Base-by-base conservation (phyloP, 331 rosid species). In the Malus hybrid region DNA sequence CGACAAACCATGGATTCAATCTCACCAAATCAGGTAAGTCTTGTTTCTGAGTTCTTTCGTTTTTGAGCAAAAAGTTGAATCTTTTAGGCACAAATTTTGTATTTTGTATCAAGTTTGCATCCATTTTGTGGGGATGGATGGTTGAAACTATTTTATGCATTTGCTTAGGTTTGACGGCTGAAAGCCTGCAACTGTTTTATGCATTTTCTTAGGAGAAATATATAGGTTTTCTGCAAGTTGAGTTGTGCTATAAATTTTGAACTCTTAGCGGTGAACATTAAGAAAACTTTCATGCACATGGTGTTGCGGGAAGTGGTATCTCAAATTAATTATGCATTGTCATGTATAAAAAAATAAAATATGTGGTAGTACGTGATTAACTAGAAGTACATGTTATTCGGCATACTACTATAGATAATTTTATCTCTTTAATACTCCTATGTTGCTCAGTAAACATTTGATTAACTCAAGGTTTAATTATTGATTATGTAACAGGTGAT, bases 1-100 rank as follows among this genome's bases (percentile, higher is more conserved):
- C 97, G 12, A 85, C 93, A 65, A 86, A 80, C 81, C 85, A 76
- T 16, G 74, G 86, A 70, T 85, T 90, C 85, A 81, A 83, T 70
- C 80, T 82, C 24, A 29, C 33, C 22, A 85, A 76, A 62, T 76
- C 92, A 76, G 93, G 96, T 79, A 34, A 31, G 54, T 69, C 19
- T 67, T 70, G 28, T 10, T 59, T 42, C 28, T 13, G 18, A 6
- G 16, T 10, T 59, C 50, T 31, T 57, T 59, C 12, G 42, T 3
- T 18, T 13, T 28, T 65, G 69, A 18, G 4, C 57, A 52, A 52
- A 52, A 52, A 52, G 0, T 52, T 52, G 4, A 52, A 6, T 16
- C 11, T 39, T 0, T 52, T 15, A 50, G 7, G 55, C 55, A 15
- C 8, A 5, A 50, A 15, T 50, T 15, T 6, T 50, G 55, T 50